Conservation (phyloP, 2,329 filamentous ascomycete genomes). For the Penicillium sp. region DNA sequence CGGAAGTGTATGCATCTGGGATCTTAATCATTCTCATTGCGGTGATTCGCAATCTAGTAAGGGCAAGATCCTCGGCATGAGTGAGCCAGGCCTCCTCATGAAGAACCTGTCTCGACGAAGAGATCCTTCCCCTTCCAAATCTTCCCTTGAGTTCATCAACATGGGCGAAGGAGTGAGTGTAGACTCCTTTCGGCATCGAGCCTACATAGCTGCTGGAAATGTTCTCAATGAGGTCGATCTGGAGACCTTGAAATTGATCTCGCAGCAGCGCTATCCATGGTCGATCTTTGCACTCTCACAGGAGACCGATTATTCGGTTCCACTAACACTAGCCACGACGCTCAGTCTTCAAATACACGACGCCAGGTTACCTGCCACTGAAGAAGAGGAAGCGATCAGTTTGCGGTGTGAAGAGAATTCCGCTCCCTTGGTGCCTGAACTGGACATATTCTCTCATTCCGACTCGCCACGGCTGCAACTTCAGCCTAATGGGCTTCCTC, state of each 20-base stretch:
- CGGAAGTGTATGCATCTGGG: constrained; percentile 85
- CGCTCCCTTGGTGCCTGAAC: constrained; percentile 26
- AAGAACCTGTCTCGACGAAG: constrained; percentile 66
- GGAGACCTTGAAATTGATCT: constrained; percentile 66
- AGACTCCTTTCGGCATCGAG: constrained; percentile 64
- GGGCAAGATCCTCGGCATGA: constrained; percentile 62
- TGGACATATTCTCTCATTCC: constrained; percentile 32
- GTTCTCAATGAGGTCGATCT: constrained; percentile 80
- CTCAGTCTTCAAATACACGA: constrained; percentile 82
- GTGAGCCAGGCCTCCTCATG: constrained; percentile 66
- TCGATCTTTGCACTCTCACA: constrained; percentile 78
- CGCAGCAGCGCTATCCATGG: constrained; percentile 72
- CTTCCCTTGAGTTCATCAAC: constrained; percentile 39
- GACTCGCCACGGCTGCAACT: constrained; percentile 35
- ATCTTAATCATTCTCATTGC: constrained; percentile 54
- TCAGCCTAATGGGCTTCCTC: constrained; percentile 34
- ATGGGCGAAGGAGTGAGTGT: constrained; percentile 82
- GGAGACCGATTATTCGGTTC: constrained; percentile 62
- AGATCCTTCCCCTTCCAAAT: constrained; percentile 26
- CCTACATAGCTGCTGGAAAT: constrained; percentile 77
- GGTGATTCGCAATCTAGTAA: constrained; percentile 42
- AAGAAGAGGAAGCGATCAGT: constrained; percentile 37
- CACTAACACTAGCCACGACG: constrained; percentile 81
- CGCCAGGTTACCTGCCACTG: constrained; percentile 51
- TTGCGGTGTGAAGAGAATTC: constrained; percentile 34